A percentile compares a stretch with the other conserved stretches of the same genome.
Evolutionary conservation across 2,329 filamentous ascomycete genomes (phyloP).

Genomic region (Coleophoma crateriformis): DNA sequence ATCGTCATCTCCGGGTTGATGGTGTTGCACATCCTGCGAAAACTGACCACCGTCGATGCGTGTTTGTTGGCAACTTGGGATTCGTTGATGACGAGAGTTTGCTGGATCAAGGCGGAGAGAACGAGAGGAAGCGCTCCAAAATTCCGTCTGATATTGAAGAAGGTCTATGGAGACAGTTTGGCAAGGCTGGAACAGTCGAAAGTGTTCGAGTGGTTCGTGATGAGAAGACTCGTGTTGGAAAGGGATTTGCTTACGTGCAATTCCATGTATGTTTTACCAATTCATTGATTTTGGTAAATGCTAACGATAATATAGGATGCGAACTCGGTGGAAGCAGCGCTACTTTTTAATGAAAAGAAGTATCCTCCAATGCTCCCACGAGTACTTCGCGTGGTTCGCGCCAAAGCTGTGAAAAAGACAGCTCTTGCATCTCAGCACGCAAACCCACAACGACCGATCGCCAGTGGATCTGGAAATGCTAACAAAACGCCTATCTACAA

Average conservation of each 20-base stretch:
- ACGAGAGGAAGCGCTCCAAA: slow-evolving; percentile 68
- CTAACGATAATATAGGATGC: slow-evolving; percentile 49
- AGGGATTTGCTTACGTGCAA: slow-evolving; percentile 96
- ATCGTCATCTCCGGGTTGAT: slow-evolving; percentile 86
- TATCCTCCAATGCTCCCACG: slow-evolving; percentile 93
- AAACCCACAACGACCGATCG: slow-evolving; percentile 5
- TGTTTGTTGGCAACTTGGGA: slow-evolving; percentile 93
- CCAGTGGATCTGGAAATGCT: slow-evolving; percentile 26
- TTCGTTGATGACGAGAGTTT: slow-evolving; percentile 91
- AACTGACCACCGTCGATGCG: slow-evolving; percentile 80
- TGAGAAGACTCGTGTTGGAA: slow-evolving; percentile 84
- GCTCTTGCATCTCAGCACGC: slow-evolving; percentile 15
- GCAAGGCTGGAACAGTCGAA: slow-evolving; percentile 76
- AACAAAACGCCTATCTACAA: slow-evolving; percentile 46
- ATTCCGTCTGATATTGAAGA: slow-evolving; percentile 84
- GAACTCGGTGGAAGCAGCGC: slow-evolving; percentile 85
- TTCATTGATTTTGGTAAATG: neutral
- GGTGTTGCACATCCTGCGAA: slow-evolving; percentile 81
- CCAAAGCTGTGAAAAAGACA: slow-evolving; percentile 40
- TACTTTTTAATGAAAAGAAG: slow-evolving; percentile 83
- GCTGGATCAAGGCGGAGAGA: slow-evolving; percentile 58
- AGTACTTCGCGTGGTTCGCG: slow-evolving; percentile 77
- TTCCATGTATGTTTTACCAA: slow-evolving; percentile 54
- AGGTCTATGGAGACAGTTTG: slow-evolving; percentile 80
- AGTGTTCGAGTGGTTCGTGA: slow-evolving; percentile 91